Evolutionary conservation across 805 yeast species (phyloP).

Genomic region (Candida tammaniensis): DNA sequence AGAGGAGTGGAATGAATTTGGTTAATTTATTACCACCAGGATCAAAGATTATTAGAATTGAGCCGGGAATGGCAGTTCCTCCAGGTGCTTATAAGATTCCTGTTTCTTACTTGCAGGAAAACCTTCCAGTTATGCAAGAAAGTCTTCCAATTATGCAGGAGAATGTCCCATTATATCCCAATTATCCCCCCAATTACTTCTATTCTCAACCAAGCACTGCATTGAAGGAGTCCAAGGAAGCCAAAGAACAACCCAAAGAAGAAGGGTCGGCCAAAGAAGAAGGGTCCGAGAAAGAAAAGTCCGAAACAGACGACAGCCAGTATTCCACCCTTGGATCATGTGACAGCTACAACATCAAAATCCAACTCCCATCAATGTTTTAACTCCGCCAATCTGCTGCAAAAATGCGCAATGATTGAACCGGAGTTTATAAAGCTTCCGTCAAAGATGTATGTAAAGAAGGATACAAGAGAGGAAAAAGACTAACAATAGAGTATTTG

Average conservation of each 20-base stretch:
- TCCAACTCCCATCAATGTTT: conserved; percentile 22
- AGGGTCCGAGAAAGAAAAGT: not conserved
- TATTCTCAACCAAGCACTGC: too few relatives aligned
- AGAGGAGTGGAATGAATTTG: too few relatives aligned
- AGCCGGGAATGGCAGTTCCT: conserved; percentile 27
- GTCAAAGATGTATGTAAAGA: conserved; percentile 11
- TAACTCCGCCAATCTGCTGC: not conserved
- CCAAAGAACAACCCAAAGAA: not conserved
- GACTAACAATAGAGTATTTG: conserved; percentile 7
- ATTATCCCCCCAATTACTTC: too few relatives aligned
- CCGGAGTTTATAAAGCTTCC: conserved; percentile 7
- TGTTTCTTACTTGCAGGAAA: not conserved
- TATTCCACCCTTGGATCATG: conserved; percentile 17
- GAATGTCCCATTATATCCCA: too few relatives aligned
- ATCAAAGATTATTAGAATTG: conserved; percentile 15
- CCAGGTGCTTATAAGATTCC: conserved; percentile 20
- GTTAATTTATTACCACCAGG: conserved; percentile 15
- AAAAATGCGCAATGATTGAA: conserved; percentile 2
- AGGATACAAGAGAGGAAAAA: too few relatives aligned
- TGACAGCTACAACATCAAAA: conserved; percentile 25
- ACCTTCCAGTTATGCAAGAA: not conserved
- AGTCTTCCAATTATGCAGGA: not conserved
- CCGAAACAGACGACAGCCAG: conserved; percentile 12
- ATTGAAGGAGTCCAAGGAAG: too few relatives aligned
- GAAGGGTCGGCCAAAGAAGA: too few relatives aligned